Base-by-base conservation (phyloP, 768 basidiomycete genomes). In the Mycena amicta region DNA sequence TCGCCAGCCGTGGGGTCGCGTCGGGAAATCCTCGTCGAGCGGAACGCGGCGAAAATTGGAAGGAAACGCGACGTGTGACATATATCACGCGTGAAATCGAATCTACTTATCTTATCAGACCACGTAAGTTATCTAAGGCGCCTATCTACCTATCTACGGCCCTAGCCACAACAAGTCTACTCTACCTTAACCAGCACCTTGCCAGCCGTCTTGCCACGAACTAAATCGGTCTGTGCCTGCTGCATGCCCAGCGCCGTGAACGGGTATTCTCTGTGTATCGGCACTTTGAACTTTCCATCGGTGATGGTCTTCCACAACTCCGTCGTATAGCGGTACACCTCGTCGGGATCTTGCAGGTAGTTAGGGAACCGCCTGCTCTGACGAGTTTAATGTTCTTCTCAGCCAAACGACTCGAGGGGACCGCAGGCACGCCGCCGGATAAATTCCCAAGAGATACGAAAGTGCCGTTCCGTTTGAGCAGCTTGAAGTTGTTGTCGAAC, bases 371-470 rank as follows among this genome's bases (percentile, higher is more conserved):
- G 90, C 80, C 83, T 20, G 92, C 91, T 29, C 91, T 85, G 49
- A 85, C 63, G 12, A 93, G 74, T 63, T 87, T 92, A 63, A 96
- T 68, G 65, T 96, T 95, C 78, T 95, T 98, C 59, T 86, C 80
- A 0, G 78, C 75, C 11, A 98, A 84, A 65, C 83, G 88, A 50
- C 91, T 73, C 0, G 90, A 82, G 2, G 87, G 74, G 70, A 97
- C 86, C 0, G 91, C 88, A 29, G 84, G 83, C 2, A 92, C 89
- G 6, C 87, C 73, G 2, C 95, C 95, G 5, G 93, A 96, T 0
- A 95, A 92, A 65, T 97, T 98, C 0, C 97, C 97, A 53, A 94
- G 83, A 6, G 87, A 88, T 15, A 97, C 90, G 31, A 97, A 81
- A 0, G 94, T 96, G 2, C 93, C 95, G 70, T 96, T 97, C 40